Conservation (phyloP, 805 yeast species). For the Cyberlindnera mrakii region DNA sequence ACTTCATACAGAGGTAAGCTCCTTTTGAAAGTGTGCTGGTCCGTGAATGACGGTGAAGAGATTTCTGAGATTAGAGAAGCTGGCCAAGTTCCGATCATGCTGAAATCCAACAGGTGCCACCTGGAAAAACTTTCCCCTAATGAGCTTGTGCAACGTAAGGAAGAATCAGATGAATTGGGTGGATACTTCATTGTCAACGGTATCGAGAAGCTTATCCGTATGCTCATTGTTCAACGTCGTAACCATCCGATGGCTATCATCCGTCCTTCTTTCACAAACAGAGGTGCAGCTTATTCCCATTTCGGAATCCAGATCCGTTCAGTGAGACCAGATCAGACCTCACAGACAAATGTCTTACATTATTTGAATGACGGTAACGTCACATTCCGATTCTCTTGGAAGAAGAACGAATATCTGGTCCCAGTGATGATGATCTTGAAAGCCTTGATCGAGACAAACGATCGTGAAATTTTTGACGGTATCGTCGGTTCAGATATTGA, state of each 20-base stretch:
- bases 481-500: constrained; percentile 83
- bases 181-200: constrained; percentile 94
- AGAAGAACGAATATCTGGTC: constrained; percentile 88
- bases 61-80: constrained; percentile 78
- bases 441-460: constrained; percentile 86
- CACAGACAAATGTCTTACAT: constrained; percentile 96
- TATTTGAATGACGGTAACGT: constrained; percentile 94
- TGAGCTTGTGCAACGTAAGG: constrained; percentile 70
- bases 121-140: constrained; percentile 77
- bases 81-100: constrained; percentile 89
- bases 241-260: constrained; percentile 97
- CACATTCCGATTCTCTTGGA: constrained; percentile 95
- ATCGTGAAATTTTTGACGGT: constrained; percentile 93
- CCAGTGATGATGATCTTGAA: constrained; percentile 91
- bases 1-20: constrained; percentile 74
- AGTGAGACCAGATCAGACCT: constrained; percentile 95
- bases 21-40: constrained; percentile 74
- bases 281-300: constrained; percentile 86
- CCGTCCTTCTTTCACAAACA: constrained; percentile 88
- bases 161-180: constrained; percentile 93
- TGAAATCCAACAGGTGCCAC: constrained; percentile 87
- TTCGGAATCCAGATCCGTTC: constrained; percentile 92
- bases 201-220: constrained; percentile 91
- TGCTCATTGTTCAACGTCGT: constrained; percentile 96
- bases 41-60: constrained; percentile 84